A percentile compares a stretch with the other conserved stretches of the same genome.
Evolutionary conservation across 805 yeast species (phyloP).

Genomic region (Danielia reshetovae): DNA sequence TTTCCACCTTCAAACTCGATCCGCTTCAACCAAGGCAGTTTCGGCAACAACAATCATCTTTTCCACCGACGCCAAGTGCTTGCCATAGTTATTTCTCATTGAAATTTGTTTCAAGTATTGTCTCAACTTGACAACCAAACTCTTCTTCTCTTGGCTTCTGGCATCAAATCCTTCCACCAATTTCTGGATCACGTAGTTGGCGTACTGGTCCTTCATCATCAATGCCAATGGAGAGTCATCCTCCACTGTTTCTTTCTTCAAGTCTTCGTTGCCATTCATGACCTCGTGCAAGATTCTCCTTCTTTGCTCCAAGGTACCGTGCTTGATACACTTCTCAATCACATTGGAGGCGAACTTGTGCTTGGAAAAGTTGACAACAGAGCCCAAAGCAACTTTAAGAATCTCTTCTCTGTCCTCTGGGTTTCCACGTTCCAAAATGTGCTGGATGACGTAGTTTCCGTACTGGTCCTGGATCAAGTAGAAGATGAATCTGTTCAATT

Average conservation of each 20-base stretch:
- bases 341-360: constrained; percentile 98
- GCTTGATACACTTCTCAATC: constrained; percentile 86
- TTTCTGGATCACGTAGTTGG: constrained; percentile 95
- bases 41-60: constrained; percentile 59
- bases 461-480: constrained; percentile 90
- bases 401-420: constrained; percentile 56
- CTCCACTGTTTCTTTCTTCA: constrained; percentile 43
- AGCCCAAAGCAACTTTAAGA: constrained; percentile 62
- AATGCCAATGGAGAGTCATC: constrained; percentile 72
- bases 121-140: constrained; percentile 69
- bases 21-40: constrained; percentile 41
- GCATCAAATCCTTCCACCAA: constrained; percentile 74
- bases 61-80: constrained; percentile 80
- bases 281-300: constrained; percentile 62
- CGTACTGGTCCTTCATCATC: constrained; percentile 98
- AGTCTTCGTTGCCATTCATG: constrained; percentile 48
- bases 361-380: constrained; percentile 78
- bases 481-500: constrained; percentile 67
- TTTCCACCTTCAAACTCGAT: constrained; percentile 7
- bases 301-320: constrained; percentile 64
- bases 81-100: constrained; percentile 62
- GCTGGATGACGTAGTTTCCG: constrained; percentile 97
- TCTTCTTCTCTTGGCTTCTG: constrained; percentile 58
- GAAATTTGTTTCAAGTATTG: constrained; percentile 75
- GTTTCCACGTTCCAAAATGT: constrained; percentile 83